Base-by-base conservation (phyloP, 1,284 basidiomycete genomes). In the Ustilago curta region DNA sequence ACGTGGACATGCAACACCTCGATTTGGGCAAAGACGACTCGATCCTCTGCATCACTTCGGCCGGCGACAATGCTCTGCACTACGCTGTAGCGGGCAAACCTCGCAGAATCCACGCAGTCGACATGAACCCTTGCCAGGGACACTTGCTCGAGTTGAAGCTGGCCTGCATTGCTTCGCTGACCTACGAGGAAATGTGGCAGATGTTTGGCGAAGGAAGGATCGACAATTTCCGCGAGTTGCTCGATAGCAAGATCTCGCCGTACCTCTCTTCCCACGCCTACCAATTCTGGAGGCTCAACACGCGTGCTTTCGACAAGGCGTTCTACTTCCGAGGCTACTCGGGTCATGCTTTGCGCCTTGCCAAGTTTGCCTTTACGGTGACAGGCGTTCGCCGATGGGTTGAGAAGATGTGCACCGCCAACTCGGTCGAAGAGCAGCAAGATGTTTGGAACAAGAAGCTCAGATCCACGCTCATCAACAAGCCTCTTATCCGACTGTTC, bases 111-210 rank as follows among this genome's bases (percentile, higher is more conserved):
- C 91, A 93, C 74, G 91, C 91, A 51, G 91, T 93, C 48, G 91
- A 92, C 83, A 89, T 91, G 89, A 83, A 88, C 82, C 87, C 87
- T 1, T 88, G 87, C 77, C 92, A 93, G 87, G 91, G 91, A 6
- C 91, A 93, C 84, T 87, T 93, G 37, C 87, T 93, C 25, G 92
- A 93, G 84, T 88, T 93, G 53, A 93, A 93, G 85, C 88, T 93
- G 3, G 92, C 92, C 0, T 69, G 68, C 59, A 87, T 91, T 56
- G 88, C 89, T 65, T 87, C 88, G 4, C 86, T 93, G 11, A 85
- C 87, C 3, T 91, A 91, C 82, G 87, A 89, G 2, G 90, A 91
- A 68, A 92, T 92, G 84, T 93, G 92, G 87, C 73, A 82, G 51
- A 86, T 93, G 79, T 93, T 93, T 77, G 92, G 92, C 29, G 85